Conservation (phyloP, 352 stramenopile species). For the Phytophthora lateralis region DNA sequence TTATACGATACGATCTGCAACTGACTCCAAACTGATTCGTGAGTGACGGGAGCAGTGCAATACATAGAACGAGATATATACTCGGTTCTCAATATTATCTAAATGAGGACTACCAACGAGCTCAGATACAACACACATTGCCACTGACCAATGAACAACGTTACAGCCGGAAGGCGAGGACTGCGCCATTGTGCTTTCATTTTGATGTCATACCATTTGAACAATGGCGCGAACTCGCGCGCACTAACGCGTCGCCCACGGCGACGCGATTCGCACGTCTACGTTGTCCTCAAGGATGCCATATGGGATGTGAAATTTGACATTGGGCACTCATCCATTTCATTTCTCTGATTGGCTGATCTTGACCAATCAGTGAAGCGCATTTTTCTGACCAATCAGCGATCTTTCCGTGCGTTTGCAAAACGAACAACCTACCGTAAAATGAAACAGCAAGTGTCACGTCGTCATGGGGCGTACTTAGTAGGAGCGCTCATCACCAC, state of each 20-base stretch:
- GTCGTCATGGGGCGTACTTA: background rate
- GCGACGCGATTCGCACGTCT: background rate
- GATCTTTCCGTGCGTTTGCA: background rate
- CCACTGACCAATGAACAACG: too few relatives aligned
- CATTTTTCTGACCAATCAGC: conserved; percentile 3
- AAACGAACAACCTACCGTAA: conserved; percentile 4
- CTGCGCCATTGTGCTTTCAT: too few relatives aligned
- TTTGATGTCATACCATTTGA: too few relatives aligned
- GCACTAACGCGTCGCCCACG: too few relatives aligned
- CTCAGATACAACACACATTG: too few relatives aligned
- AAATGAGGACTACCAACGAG: too few relatives aligned
- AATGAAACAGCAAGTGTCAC: conserved; percentile 1
- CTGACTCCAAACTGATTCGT: background rate
- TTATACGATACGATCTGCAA: background rate
- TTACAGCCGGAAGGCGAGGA: too few relatives aligned
- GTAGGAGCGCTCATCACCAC: background rate
- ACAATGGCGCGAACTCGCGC: too few relatives aligned
- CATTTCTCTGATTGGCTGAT: conserved; percentile 5
- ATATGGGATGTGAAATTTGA: conserved; percentile 4
- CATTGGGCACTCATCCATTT: background rate
- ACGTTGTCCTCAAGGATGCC: background rate
- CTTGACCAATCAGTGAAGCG: conserved; percentile 4
- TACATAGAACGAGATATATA: background rate
- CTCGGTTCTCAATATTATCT: too few relatives aligned
- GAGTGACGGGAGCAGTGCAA: too few relatives aligned